Evolutionary conservation across 2,329 filamentous ascomycete genomes (phyloP).

Genomic region (Trichoderma endophyticum): DNA sequence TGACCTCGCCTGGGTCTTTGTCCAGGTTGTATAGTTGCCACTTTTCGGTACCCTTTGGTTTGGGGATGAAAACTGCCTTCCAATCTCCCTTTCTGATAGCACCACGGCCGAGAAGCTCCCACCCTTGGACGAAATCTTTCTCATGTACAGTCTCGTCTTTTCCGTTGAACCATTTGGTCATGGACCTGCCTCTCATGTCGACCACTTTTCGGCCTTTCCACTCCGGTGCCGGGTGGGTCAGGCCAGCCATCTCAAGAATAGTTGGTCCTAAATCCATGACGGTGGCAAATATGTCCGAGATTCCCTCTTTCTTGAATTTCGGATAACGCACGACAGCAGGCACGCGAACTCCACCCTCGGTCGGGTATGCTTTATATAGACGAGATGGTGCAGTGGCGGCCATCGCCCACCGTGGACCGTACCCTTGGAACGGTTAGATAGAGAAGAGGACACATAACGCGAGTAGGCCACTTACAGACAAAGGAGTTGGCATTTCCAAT

Average conservation of each 20-base stretch:
- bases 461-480: constrained; percentile 54
- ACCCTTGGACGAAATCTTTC: neutral
- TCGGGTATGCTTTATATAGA: constrained; percentile 39
- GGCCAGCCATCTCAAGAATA: constrained; percentile 1
- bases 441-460: constrained; percentile 2
- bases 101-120: constrained; percentile 1
- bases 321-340: constrained; percentile 34
- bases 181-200: neutral
- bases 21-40: neutral
- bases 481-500: constrained; percentile 56
- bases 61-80: neutral
- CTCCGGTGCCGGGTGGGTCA: neutral
- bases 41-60: constrained; percentile 17
- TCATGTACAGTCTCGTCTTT: neutral
- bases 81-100: neutral
- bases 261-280: constrained; percentile 5
- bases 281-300: neutral
- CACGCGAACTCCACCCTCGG: constrained; percentile 49
- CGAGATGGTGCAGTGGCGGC: constrained; percentile 34
- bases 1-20: neutral
- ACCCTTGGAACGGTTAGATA: neutral
- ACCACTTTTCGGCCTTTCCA: neutral
- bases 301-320: neutral
- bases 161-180: neutral
- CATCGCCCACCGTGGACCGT: neutral